Evolutionary conservation across 306 rosid genomes (phyloP).

Genomic region (Rosa persica): DNA sequence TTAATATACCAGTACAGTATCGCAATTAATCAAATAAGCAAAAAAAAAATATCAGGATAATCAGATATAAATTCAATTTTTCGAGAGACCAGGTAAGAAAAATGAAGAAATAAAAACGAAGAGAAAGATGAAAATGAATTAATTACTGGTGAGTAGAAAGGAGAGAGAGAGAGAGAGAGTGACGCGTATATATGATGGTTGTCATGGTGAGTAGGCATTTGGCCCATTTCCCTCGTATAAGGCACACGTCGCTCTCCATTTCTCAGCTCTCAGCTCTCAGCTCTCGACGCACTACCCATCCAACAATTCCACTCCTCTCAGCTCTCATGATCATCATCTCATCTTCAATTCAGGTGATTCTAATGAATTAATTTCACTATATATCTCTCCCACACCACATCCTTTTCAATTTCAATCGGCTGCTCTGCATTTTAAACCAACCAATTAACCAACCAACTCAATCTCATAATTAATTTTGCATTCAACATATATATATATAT

Average conservation of each 20-base stretch:
- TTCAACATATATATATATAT: neutral
- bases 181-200: neutral
- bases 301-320: neutral
- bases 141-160: neutral
- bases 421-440: neutral
- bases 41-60: neutral
- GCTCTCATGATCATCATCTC: neutral
- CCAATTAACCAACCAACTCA: neutral
- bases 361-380: no score
- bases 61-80: neutral
- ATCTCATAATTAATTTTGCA: neutral
- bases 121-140: neutral
- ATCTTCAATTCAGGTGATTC: constrained; percentile 1
- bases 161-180: neutral
- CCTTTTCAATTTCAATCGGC: neutral
- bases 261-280: neutral
- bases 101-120: neutral
- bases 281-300: neutral
- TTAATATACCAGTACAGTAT: neutral
- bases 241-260: constrained; percentile 9
- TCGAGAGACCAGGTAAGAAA: neutral
- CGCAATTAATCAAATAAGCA: neutral
- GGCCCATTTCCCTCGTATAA: constrained; percentile 13
- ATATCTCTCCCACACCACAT: neutral
- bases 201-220: neutral